phyloP scores from a whole-genome alignment of 495 filamentous ascomycete genomes.

The Lasiosphaeriaceae sp. region DNA sequence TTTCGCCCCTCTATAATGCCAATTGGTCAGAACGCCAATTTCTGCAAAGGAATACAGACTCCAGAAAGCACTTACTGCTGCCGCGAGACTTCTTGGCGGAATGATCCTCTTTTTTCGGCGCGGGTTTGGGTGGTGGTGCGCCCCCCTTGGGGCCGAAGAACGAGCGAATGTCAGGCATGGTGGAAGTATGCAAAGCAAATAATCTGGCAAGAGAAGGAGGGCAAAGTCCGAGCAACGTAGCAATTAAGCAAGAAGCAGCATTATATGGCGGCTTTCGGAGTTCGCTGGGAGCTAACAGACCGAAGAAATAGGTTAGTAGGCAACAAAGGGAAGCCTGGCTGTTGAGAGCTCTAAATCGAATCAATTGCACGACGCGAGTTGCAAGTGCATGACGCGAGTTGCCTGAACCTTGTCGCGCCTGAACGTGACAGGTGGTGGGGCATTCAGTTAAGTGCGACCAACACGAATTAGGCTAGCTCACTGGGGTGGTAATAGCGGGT shows the following conservation, averaged over 20 bases:
- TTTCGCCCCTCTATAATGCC: slow-evolving; percentile 55
- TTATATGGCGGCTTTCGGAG: background rate
- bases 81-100: slow-evolving; percentile 40
- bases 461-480: background rate
- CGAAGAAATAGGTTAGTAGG: slow-evolving; percentile 3
- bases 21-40: slow-evolving; percentile 18
- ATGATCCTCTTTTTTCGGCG: slow-evolving; percentile 44
- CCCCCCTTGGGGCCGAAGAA: slow-evolving; percentile 69
- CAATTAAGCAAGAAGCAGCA: background rate
- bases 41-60: background rate
- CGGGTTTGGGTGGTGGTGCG: slow-evolving; percentile 41
- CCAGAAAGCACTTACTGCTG: slow-evolving; percentile 28
- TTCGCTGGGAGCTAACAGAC: background rate
- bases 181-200: slow-evolving; percentile 1
- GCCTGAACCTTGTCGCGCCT: slow-evolving; percentile 6
- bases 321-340: slow-evolving; percentile 4
- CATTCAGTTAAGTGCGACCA: background rate
- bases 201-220: background rate
- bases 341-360: background rate
- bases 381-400: background rate
- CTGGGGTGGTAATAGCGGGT: background rate
- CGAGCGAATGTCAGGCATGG: slow-evolving; percentile 77
- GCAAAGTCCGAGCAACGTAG: background rate
- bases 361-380: slow-evolving; percentile 1
- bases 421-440: slow-evolving; percentile 7